Evolutionary conservation across 768 basidiomycete genomes (phyloP).

Genomic region (Boletus rufocinnamomeus): DNA sequence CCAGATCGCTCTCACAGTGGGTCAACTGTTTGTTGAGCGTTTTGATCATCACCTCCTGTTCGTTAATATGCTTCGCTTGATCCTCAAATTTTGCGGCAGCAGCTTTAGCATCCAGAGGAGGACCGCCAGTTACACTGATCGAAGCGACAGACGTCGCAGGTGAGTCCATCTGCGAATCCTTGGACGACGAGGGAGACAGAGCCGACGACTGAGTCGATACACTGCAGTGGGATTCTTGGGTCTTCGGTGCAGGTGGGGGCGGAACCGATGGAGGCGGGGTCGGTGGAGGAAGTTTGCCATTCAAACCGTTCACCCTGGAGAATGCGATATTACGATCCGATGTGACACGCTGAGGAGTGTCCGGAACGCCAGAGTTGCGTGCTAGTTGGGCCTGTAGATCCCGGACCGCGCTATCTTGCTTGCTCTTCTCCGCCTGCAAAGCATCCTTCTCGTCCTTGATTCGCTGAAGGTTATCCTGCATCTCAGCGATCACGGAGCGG

Average conservation of each 20-base stretch:
- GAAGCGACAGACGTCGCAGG: slow-evolving; percentile 61
- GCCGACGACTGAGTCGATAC: slow-evolving; percentile 64
- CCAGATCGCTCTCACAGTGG: slow-evolving; percentile 91
- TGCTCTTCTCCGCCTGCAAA: slow-evolving; percentile 70
- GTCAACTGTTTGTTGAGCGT: slow-evolving; percentile 90
- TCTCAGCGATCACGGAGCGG: slow-evolving; percentile 71
- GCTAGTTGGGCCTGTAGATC: slow-evolving; percentile 76
- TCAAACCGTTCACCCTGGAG: slow-evolving; percentile 59
- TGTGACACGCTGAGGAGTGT: slow-evolving; percentile 50
- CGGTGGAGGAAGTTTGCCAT: slow-evolving; percentile 81
- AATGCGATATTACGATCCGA: slow-evolving; percentile 57
- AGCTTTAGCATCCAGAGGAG: slow-evolving; percentile 55
- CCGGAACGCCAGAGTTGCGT: slow-evolving; percentile 47
- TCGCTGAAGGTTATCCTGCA: slow-evolving; percentile 75
- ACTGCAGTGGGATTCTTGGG: slow-evolving; percentile 53
- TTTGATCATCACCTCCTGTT: slow-evolving; percentile 90
- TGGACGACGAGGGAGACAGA: slow-evolving; percentile 58
- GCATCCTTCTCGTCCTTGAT: slow-evolving; percentile 82
- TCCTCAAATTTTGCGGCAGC: slow-evolving; percentile 61
- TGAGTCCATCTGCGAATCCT: slow-evolving; percentile 71
- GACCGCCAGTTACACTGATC: slow-evolving; percentile 36
- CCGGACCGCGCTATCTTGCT: slow-evolving; percentile 66
- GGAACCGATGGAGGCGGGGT: slow-evolving; percentile 81
- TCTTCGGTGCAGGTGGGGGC: slow-evolving; percentile 76
- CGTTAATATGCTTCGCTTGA: slow-evolving; percentile 73